Percentiles rank a stretch among this genome's conserved stretches.
These are phyloP conservation scores for Phytopythium ostracodes DNA, from an alignment of 352 stramenopile genomes.

Conservation along the genomic window DNA sequence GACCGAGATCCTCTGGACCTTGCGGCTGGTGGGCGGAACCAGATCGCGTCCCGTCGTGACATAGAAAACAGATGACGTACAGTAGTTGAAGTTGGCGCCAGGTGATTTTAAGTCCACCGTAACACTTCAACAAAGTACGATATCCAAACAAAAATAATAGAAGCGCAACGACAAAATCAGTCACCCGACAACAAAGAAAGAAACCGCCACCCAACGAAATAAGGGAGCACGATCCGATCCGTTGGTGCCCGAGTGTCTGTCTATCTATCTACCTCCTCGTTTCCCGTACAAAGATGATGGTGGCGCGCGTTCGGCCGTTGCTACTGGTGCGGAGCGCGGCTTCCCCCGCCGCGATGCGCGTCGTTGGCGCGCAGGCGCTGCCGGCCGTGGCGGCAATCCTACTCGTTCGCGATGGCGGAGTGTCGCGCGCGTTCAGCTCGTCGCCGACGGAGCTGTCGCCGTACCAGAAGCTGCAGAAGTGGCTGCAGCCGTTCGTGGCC, in stretches of 20 bases:
- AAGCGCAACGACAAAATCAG: neutral
- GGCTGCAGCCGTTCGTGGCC: slow-evolving; percentile 74
- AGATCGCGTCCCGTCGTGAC: neutral
- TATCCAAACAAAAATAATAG: neutral
- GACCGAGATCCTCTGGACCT: too few relatives aligned
- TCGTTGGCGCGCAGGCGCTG: neutral
- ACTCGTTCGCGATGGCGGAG: neutral
- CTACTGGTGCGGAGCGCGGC: neutral
- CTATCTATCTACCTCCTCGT: too few relatives aligned
- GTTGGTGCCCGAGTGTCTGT: too few relatives aligned
- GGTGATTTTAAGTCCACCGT: neutral
- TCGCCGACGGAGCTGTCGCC: slow-evolving; percentile 39
- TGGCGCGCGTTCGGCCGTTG: neutral
- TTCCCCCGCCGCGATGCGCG: neutral
- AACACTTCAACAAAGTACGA: neutral
- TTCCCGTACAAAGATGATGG: neutral
- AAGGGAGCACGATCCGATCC: too few relatives aligned
- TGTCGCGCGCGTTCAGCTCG: slow-evolving; percentile 12
- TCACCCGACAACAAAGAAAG: neutral
- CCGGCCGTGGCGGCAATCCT: neutral
- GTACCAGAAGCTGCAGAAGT: slow-evolving; percentile 81
- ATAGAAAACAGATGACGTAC: neutral
- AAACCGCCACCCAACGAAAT: neutral
- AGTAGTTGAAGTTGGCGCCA: neutral
- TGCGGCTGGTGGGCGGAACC: too few relatives aligned